Evolutionary conservation across 2,329 filamentous ascomycete species (phyloP), one percentile per base, ranked within the genome.

Genomic region (Stemphylium lycopersici): DNA sequence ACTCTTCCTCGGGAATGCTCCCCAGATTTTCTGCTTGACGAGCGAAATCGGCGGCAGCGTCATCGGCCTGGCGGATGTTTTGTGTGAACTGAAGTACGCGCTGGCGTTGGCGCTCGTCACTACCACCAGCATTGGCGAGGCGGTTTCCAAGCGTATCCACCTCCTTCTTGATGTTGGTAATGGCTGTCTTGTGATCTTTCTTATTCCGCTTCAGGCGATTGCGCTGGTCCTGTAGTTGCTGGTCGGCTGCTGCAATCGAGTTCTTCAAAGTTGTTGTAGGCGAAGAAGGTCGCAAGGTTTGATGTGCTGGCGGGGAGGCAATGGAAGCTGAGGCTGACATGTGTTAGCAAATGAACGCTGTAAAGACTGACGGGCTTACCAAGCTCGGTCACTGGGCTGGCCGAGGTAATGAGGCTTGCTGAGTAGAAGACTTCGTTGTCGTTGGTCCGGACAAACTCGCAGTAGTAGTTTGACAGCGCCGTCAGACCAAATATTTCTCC

Each of bases 241-340:
- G 80, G 68, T 92, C 88, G 43, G 88, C 85, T 10, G 87, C 85
- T 41, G 85, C 85, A 63, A 93, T 91, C 2, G 90, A 91, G 26
- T 89, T 90, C 71, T 86, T 87, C 34, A 93, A 81, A 2, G 90
- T 93, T 8, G 89, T 90, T 8, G 86, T 87, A 2, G 90, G 90
- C 11, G 90, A 93, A 58, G 90, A 88, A 22, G 90, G 89, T 43
- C 88, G 86, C 31, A 89, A 82, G 15, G 84, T 83, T 53, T 86
- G 83, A 67, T 87, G 86, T 43, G 81, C 79, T 38, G 83, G 78
- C 22, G 83, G 77, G 34, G 79, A 72, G 48, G 67, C 63, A 44
- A 72, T 55, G 40, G 71, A 72, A 50, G 71, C 68, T 69, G 56
- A 36, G 31, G 41, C 33, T 48, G 16, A 50, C 59, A 57, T 41